These are phyloP conservation scores for Chlorella vulgaris DNA, from an alignment of 139 green algal species.

Conservation along the genomic window DNA sequence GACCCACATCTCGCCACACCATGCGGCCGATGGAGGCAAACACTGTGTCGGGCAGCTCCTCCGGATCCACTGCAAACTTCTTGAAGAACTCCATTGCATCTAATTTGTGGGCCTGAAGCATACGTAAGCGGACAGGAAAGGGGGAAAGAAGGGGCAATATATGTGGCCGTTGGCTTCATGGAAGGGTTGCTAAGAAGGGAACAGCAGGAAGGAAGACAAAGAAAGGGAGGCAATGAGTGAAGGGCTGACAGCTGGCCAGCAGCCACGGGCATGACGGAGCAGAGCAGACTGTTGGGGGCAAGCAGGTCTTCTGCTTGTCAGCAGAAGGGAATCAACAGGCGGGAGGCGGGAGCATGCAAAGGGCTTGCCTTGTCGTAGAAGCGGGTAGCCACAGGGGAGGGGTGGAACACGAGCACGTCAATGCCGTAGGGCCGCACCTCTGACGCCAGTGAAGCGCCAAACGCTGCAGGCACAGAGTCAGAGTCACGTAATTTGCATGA, in stretches of 20 bases:
- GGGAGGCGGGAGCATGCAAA: neutral
- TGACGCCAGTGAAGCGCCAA: slow-evolving; percentile 86
- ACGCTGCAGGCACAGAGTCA: slow-evolving; percentile 44
- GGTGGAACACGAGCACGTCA: slow-evolving; percentile 94
- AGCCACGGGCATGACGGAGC: too few relatives aligned
- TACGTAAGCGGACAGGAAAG: neutral
- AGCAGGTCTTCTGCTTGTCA: too few relatives aligned
- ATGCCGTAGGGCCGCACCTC: slow-evolving; percentile 84
- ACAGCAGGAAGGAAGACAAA: too few relatives aligned
- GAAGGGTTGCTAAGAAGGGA: too few relatives aligned
- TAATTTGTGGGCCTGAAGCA: slow-evolving; percentile 73
- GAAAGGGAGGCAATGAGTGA: too few relatives aligned
- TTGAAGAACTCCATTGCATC: slow-evolving; percentile 93
- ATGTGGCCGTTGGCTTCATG: neutral
- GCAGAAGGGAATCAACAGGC: too few relatives aligned
- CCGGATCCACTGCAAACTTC: slow-evolving; percentile 81
- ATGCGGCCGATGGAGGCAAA: slow-evolving; percentile 68
- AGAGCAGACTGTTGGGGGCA: too few relatives aligned
- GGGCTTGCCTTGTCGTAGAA: slow-evolving; percentile 58
- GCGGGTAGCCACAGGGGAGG: slow-evolving; percentile 89
- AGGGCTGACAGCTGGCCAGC: too few relatives aligned
- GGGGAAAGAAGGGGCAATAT: neutral
- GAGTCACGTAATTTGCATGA: neutral
- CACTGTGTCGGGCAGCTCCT: slow-evolving; percentile 84
- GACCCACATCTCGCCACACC: slow-evolving; percentile 88